Evolutionary conservation across 345 rosid genomes (phyloP).

Genomic region (Gossypium bickii): DNA sequence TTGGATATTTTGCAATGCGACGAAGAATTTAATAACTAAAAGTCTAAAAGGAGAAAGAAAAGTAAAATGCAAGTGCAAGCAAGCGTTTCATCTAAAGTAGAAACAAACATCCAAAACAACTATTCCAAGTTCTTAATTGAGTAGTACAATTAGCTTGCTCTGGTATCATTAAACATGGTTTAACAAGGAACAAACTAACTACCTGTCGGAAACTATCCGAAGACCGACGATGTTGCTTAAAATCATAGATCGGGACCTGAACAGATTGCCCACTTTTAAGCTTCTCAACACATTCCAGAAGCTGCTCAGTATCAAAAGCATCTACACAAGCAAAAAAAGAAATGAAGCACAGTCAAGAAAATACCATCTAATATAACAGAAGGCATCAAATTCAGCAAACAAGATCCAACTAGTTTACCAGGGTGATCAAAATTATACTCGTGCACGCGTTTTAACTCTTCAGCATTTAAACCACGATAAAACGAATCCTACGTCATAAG

Average conservation of each 20-base stretch:
- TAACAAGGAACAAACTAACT: neutral
- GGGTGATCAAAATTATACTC: slow-evolving; percentile 99
- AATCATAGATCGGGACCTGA: slow-evolving; percentile 92
- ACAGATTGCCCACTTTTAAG: slow-evolving; percentile 74
- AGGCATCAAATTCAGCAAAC: neutral
- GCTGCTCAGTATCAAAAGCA: slow-evolving; percentile 98
- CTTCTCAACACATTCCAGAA: slow-evolving; percentile 67
- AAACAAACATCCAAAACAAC: slow-evolving; percentile 5
- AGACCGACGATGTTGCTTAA: slow-evolving; percentile 76
- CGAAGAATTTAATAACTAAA: neutral
- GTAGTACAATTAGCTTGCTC: neutral
- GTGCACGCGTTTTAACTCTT: slow-evolving; percentile 68
- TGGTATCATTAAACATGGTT: neutral
- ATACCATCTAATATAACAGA: neutral
- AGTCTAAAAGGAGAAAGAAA: neutral
- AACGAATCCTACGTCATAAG: slow-evolving; percentile 67
- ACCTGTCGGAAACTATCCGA: slow-evolving; percentile 93
- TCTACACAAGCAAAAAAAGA: slow-evolving; percentile 37
- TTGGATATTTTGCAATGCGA: neutral
- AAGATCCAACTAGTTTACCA: slow-evolving; percentile 36
- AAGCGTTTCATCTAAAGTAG: neutral
- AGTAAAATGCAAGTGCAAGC: slow-evolving; percentile 1
- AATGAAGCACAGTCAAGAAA: neutral
- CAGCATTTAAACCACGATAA: slow-evolving; percentile 85
- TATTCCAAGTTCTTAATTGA: neutral